Conservation (phyloP, 805 yeast species). For the Priceomyces carsonii region DNA sequence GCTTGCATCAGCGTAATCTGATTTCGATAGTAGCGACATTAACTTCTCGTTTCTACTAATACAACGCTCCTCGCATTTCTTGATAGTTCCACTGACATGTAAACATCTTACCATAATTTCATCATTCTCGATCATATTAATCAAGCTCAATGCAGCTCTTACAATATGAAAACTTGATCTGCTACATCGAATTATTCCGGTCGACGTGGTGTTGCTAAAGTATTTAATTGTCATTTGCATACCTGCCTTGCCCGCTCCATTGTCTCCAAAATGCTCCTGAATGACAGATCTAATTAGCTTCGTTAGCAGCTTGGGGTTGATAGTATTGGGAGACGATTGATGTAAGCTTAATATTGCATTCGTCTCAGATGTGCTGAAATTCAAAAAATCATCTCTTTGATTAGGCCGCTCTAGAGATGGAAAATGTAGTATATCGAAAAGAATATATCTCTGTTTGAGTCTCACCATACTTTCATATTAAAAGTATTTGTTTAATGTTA, state of each 20-base stretch:
- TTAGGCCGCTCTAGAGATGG: constrained; percentile 20
- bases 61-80: constrained; percentile 74
- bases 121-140: constrained; percentile 49
- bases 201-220: constrained; percentile 76
- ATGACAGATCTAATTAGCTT: constrained; percentile 57
- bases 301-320: constrained; percentile 52
- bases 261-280: constrained; percentile 72
- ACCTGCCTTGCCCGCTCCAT: constrained; percentile 67
- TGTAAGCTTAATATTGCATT: constrained; percentile 49
- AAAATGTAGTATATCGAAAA: constrained; percentile 79
- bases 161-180: constrained; percentile 63
- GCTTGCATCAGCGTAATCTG: constrained; percentile 2
- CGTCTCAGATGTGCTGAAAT: constrained; percentile 30
- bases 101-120: constrained; percentile 58
- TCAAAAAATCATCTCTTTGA: constrained; percentile 15
- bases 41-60: constrained; percentile 46
- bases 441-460: constrained; percentile 77
- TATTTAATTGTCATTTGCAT: constrained; percentile 68
- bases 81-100: constrained; percentile 84
- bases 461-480: constrained; percentile 64
- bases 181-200: constrained; percentile 80
- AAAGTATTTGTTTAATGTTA: not conserved
- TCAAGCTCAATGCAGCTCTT: constrained; percentile 64
- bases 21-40: constrained; percentile 23
- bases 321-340: constrained; percentile 46